These are phyloP conservation scores for Plasmodium fragile DNA, from an alignment of 169 alveolate species.

Conservation along the genomic window DNA sequence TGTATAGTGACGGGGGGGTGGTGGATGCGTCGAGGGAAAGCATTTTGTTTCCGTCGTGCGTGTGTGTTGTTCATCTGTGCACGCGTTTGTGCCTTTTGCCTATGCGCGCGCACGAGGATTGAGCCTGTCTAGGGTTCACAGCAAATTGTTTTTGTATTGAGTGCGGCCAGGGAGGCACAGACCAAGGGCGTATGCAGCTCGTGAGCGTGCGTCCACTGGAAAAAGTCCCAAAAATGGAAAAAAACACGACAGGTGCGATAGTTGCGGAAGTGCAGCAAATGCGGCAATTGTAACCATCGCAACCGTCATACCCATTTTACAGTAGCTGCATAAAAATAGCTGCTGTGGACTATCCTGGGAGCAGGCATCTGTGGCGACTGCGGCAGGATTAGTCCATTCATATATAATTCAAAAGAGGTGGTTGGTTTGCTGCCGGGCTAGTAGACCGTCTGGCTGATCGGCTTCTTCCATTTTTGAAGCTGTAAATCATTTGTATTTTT, in stretches of 20 bases:
- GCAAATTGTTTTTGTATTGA: slow-evolving; percentile 6
- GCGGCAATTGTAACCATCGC: background rate
- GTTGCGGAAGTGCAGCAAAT: background rate
- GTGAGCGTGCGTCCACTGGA: background rate
- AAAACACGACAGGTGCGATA: background rate
- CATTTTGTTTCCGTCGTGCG: background rate
- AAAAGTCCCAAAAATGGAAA: background rate
- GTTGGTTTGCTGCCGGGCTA: background rate
- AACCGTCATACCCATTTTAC: background rate
- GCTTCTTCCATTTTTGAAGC: background rate
- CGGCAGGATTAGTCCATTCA: background rate
- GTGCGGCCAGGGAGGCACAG: background rate
- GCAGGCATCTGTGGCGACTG: background rate
- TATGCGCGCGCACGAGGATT: background rate
- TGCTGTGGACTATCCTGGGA: background rate
- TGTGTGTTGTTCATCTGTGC: background rate
- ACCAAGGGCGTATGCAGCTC: background rate
- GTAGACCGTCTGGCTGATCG: background rate
- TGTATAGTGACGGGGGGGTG: background rate
- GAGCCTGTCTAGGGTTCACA: background rate
- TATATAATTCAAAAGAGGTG: background rate
- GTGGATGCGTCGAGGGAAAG: background rate
- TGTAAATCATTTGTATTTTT: background rate
- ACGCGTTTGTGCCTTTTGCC: background rate
- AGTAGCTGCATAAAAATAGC: background rate